Evolutionary conservation across 2,329 filamentous ascomycete species (phyloP).

Genomic region (Colletotrichum euphorbiae): DNA sequence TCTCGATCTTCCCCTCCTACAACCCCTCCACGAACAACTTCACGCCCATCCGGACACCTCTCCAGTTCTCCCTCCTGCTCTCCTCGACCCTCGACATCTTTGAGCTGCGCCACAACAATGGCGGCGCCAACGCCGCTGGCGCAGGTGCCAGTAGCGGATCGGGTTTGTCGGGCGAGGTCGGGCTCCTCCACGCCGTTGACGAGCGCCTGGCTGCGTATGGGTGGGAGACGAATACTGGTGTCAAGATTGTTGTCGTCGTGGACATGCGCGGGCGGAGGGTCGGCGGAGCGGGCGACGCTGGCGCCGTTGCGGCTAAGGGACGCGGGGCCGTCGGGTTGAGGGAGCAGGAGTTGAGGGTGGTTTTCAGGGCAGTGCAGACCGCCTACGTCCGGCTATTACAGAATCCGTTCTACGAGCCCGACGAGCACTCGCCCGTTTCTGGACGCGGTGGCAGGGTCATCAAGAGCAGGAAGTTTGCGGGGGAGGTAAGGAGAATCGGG

Average conservation of each 20-base stretch:
- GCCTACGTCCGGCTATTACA: slow-evolving; percentile 90
- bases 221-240: slow-evolving; percentile 94
- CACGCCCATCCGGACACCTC: slow-evolving; percentile 72
- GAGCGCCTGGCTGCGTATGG: slow-evolving; percentile 94
- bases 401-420: slow-evolving; percentile 94
- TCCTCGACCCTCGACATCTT: slow-evolving; percentile 95
- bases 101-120: slow-evolving; percentile 81
- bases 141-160: slow-evolving; percentile 44
- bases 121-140: slow-evolving; percentile 54
- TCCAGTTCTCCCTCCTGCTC: slow-evolving; percentile 92
- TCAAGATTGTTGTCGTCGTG: slow-evolving; percentile 89
- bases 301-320: slow-evolving; percentile 46
- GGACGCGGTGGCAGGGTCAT: slow-evolving; percentile 75
- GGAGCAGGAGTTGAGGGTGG: slow-evolving; percentile 89
- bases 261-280: slow-evolving; percentile 83
- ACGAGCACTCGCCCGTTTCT: slow-evolving; percentile 76
- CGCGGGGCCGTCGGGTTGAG: slow-evolving; percentile 73
- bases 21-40: slow-evolving; percentile 64
- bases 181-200: slow-evolving; percentile 91
- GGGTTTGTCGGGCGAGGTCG: slow-evolving; percentile 82
- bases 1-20: slow-evolving; percentile 87
- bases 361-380: slow-evolving; percentile 92
- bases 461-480: slow-evolving; percentile 81
- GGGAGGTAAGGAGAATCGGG: slow-evolving; percentile 87
- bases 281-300: slow-evolving; percentile 43